Base-by-base conservation (phyloP, 2,329 filamentous ascomycete species). In the Trichoderma polysporum region DNA sequence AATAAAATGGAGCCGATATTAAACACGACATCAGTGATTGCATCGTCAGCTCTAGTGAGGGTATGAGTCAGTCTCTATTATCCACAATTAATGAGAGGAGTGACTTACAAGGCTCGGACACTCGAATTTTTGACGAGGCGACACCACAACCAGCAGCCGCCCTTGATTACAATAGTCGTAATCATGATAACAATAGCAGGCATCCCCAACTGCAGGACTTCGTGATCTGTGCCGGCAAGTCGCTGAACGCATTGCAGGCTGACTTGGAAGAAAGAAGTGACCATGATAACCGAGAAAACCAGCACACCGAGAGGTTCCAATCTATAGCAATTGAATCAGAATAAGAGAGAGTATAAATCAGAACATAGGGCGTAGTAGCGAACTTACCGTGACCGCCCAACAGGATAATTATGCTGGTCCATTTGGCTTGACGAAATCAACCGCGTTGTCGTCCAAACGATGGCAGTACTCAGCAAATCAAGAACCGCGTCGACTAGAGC, bases 1-100 rank as follows among this genome's bases (percentile, higher is more conserved):
- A 97, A 97, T 27, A 95, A 84, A 74, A 97, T 95, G 70, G 91
- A 93, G 73, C 95, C 94, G 1, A 87, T 88, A 79, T 97, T 97
- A 85, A 97, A 97, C 35, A 97, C 88, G 31, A 97, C 91, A 74
- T 97, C 91, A 0, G 91, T 90, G 74, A 83, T 81, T 61, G 83
- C 83, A 69, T 85, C 83, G 31, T 84, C 81, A 37, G 83, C 83
- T 63, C 81, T 83, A 62, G 33, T 47, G 2, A 56, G 41, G 59
- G 59, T 19, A 37, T 50, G 25, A 41, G 70, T 68, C 69, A 50
- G 33, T 27, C n/a, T 52, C 53, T 66, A 22, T 67, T 29, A 50
- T 25, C 25, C 10, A 45, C 10, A 58, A 53, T 37, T n/a, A 49
- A 15, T 39, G 67, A n/a, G 37, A 10, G 19, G 50, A 35, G 15